These are phyloP conservation scores for Amaranthus cruentus DNA, from an alignment of 148 eudicot genomes.

Conservation along the genomic window DNA sequence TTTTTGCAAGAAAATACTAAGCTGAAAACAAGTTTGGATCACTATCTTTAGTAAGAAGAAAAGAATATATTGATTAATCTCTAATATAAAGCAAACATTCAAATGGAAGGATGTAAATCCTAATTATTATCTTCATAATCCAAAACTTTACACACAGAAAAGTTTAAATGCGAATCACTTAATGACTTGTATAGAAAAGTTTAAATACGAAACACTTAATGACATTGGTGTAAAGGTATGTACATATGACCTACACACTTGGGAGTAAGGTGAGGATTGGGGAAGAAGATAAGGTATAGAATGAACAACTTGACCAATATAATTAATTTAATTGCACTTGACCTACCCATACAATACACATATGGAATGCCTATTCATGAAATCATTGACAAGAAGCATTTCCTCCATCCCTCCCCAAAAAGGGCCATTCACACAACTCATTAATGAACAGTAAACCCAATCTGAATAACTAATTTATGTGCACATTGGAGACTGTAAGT, in stretches of 20 bases:
- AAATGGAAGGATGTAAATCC: slow-evolving; percentile 1
- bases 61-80: not conserved
- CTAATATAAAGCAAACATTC: not conserved
- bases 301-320: slow-evolving; percentile 5
- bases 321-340: not conserved
- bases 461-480: not conserved
- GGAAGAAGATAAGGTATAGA: slow-evolving; percentile 8
- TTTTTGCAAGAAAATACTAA: too few relatives aligned
- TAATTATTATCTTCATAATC: too few relatives aligned
- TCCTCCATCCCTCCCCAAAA: slow-evolving; percentile 2
- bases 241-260: too few relatives aligned
- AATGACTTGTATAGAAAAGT: too few relatives aligned
- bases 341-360: not conserved
- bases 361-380: slow-evolving; percentile 7
- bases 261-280: slow-evolving; percentile 3
- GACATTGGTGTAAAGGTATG: too few relatives aligned
- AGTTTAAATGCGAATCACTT: too few relatives aligned
- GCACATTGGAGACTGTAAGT: not conserved
- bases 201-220: too few relatives aligned
- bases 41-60: not conserved
- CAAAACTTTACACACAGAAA: too few relatives aligned
- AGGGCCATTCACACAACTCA: slow-evolving; percentile 12
- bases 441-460: not conserved
- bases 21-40: not conserved
- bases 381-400: slow-evolving; percentile 12